Percentiles rank a stretch among this genome's conserved stretches.
Evolutionary conservation across 352 stramenopile species (phyloP).

Genomic region (Pythium rishiriense): DNA sequence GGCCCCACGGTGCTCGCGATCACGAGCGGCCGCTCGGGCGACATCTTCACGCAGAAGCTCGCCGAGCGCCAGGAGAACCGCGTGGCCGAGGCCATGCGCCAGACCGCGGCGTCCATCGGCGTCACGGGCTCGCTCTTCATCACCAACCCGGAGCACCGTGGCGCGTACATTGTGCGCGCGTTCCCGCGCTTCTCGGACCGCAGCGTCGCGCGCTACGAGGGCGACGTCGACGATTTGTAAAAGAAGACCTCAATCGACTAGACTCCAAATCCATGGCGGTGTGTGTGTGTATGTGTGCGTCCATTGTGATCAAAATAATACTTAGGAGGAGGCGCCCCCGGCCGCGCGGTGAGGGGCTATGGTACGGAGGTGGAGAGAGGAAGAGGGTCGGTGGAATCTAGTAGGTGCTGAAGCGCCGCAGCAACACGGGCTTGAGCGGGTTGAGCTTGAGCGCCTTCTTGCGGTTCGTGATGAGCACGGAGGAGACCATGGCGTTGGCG

Average conservation of each 20-base stretch:
- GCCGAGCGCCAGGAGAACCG: constrained; percentile 85
- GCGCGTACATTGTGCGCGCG: constrained; percentile 94
- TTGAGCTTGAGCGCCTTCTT: constrained; percentile 71
- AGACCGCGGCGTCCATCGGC: constrained; percentile 87
- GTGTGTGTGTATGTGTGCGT: background rate
- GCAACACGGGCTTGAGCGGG: constrained; percentile 45
- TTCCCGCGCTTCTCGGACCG: constrained; percentile 92
- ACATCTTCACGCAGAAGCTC: constrained; percentile 99
- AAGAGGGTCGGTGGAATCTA: constrained; percentile 15
- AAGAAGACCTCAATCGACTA: background rate
- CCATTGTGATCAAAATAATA: constrained; percentile 10
- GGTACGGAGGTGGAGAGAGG: background rate
- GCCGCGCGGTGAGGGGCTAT: constrained; percentile 4
- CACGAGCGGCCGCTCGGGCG: constrained; percentile 95
- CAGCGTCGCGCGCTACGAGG: constrained; percentile 80
- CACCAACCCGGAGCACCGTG: constrained; percentile 94
- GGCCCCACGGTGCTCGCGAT: constrained; percentile 98
- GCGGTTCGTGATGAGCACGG: constrained; percentile 77
- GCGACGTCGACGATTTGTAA: constrained; percentile 80
- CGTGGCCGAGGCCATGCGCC: constrained; percentile 97
- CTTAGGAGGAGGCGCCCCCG: too few species aligned
- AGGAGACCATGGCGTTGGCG: constrained; percentile 79
- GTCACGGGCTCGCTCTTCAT: constrained; percentile 97
- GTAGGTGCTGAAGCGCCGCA: constrained; percentile 58
- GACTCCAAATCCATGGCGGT: background rate